A percentile compares a stretch with the other conserved stretches of the same genome.
phyloP scores from a whole-genome alignment of 2,329 filamentous ascomycete genomes.

The Paradendryphiella salina region DNA sequence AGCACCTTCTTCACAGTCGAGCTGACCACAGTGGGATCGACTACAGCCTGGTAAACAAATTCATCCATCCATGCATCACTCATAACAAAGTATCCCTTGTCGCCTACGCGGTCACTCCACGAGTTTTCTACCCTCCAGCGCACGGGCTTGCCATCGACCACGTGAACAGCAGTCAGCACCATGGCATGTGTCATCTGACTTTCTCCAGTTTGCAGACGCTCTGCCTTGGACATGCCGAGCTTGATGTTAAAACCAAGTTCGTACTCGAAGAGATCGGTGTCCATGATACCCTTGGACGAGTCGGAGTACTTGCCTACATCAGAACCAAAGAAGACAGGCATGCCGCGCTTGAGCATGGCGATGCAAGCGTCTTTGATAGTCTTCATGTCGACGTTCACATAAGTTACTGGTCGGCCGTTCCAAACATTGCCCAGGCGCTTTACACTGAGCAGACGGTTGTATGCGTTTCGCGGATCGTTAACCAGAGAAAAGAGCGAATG shows the following conservation, averaged over 20 bases:
- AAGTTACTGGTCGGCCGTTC: slow-evolving; percentile 73
- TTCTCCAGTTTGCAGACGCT: slow-evolving; percentile 73
- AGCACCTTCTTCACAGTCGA: slow-evolving; percentile 71
- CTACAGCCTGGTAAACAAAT: slow-evolving; percentile 84
- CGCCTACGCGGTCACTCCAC: slow-evolving; percentile 72
- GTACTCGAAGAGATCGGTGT: slow-evolving; percentile 75
- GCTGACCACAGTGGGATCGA: slow-evolving; percentile 66
- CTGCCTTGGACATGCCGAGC: slow-evolving; percentile 74
- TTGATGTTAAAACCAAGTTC: slow-evolving; percentile 79
- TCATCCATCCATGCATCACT: slow-evolving; percentile 66
- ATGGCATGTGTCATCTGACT: slow-evolving; percentile 89
- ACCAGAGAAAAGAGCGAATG: slow-evolving; percentile 77
- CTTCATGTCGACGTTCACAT: slow-evolving; percentile 78
- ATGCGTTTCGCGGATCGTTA: slow-evolving; percentile 79
- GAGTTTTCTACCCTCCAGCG: slow-evolving; percentile 88
- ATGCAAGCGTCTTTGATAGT: slow-evolving; percentile 74
- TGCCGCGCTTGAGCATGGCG: slow-evolving; percentile 73
- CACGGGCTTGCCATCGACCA: slow-evolving; percentile 67
- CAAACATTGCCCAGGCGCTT: slow-evolving; percentile 79
- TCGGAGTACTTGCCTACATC: slow-evolving; percentile 86
- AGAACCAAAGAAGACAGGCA: slow-evolving; percentile 85
- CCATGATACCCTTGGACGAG: slow-evolving; percentile 72
- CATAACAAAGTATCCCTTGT: slow-evolving; percentile 89
- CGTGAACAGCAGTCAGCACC: slow-evolving; percentile 84
- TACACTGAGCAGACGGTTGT: slow-evolving; percentile 73